phyloP scores from a whole-genome alignment of 2,329 filamentous ascomycete species.

The Colletotrichum karsti region DNA sequence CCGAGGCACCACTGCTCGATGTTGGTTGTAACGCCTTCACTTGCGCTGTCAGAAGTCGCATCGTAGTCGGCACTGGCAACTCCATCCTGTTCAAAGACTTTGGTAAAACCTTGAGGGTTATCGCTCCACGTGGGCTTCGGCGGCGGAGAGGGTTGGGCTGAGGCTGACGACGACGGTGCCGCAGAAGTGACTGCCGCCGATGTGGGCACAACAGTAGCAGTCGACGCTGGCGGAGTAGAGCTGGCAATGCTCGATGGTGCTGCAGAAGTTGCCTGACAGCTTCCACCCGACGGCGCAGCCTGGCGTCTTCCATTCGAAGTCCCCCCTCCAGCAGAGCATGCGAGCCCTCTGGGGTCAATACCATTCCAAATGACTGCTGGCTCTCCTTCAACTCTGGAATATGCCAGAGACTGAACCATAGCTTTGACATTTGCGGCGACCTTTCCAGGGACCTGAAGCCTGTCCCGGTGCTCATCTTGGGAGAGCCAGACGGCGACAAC shows the following conservation, averaged over 20 bases:
- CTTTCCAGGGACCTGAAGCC: background rate
- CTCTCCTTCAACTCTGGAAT: background rate
- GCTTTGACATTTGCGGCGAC: slow-evolving; percentile 10
- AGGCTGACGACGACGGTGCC: background rate
- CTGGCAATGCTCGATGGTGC: background rate
- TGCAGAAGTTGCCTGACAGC: background rate
- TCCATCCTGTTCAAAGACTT: background rate
- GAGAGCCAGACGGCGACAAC: slow-evolving; percentile 21
- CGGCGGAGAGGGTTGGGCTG: background rate
- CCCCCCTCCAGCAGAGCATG: background rate
- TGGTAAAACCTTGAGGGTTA: background rate
- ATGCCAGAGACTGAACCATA: slow-evolving; percentile 3
- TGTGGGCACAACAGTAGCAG: background rate
- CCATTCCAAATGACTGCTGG: slow-evolving; percentile 16
- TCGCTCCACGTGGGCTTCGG: background rate
- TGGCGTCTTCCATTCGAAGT: background rate
- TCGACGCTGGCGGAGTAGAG: background rate
- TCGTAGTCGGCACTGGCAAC: background rate
- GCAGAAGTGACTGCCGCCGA: background rate
- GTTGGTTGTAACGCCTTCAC: background rate
- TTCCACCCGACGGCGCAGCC: background rate
- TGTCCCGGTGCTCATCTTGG: background rate
- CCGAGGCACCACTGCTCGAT: slow-evolving; percentile 7
- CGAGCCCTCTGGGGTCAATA: background rate
- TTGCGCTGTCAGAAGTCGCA: background rate